Conservation (phyloP, 345 rosid genomes). For the Salix caprea region DNA sequence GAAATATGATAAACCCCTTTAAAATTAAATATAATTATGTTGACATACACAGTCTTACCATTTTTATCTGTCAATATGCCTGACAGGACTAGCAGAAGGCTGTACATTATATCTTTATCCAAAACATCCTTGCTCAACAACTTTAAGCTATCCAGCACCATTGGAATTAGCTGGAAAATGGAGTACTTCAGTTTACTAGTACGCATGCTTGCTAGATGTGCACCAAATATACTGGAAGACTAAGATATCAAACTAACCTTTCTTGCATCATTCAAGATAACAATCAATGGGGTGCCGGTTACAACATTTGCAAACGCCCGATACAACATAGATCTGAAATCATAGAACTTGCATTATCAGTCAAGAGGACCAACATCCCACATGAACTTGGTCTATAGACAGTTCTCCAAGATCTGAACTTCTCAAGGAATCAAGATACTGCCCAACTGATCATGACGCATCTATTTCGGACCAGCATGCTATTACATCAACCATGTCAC, state of each 20-base stretch:
- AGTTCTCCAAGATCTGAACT: neutral
- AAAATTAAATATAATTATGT: neutral
- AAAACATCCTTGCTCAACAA: slow-evolving; percentile 42
- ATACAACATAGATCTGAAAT: slow-evolving; percentile 57
- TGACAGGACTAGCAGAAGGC: slow-evolving; percentile 72
- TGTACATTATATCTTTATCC: slow-evolving; percentile 54
- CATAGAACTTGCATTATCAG: slow-evolving; percentile 4
- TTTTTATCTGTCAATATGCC: slow-evolving; percentile 64
- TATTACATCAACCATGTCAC: no score
- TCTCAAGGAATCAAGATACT: no score
- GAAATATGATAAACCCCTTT: neutral
- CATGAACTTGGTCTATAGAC: neutral
- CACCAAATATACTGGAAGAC: slow-evolving; percentile 1
- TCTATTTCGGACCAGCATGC: no score
- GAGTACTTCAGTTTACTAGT: slow-evolving; percentile 1
- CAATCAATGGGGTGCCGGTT: slow-evolving; percentile 57
- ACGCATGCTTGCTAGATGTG: slow-evolving; percentile 4
- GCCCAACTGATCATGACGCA: no score
- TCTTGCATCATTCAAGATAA: slow-evolving; percentile 59
- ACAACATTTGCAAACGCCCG: slow-evolving; percentile 69
- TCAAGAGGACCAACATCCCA: neutral
- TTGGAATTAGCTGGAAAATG: slow-evolving; percentile 52
- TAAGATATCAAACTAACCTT: slow-evolving; percentile 44
- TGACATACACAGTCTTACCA: slow-evolving; percentile 34
- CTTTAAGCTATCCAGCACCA: slow-evolving; percentile 61